Conservation (phyloP, 768 basidiomycete genomes). For the Paxillus involutus region DNA sequence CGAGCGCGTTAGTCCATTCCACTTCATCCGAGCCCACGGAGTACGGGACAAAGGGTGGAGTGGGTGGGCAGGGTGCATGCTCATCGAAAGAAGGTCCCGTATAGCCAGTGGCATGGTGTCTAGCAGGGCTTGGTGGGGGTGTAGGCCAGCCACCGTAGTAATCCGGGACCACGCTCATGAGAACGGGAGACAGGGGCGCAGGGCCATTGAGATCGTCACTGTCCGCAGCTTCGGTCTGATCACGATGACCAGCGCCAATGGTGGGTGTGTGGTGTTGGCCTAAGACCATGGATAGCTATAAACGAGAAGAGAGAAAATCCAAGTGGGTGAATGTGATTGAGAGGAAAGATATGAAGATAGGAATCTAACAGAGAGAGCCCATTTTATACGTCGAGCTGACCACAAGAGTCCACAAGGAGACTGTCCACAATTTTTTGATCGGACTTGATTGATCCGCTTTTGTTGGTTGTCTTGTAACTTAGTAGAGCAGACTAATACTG, state of each 20-base stretch:
- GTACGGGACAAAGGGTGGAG: conserved; percentile 4
- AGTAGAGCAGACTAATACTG: too few relatives aligned
- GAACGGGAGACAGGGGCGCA: conserved; percentile 8
- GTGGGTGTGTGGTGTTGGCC: neutral
- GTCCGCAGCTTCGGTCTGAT: neutral
- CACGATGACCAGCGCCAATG: neutral
- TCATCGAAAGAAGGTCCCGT: neutral
- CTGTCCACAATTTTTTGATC: neutral
- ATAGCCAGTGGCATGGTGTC: neutral
- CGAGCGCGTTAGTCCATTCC: neutral
- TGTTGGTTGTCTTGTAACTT: too few relatives aligned
- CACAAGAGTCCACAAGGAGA: neutral
- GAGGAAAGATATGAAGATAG: neutral
- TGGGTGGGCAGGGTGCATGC: conserved; percentile 14
- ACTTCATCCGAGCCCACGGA: neutral
- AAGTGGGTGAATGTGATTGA: neutral
- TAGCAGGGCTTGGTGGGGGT: conserved; percentile 6
- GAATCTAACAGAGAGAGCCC: neutral
- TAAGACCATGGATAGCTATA: neutral
- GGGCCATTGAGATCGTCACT: neutral
- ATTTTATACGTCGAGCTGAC: conserved; percentile 13
- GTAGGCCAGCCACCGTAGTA: conserved; percentile 3
- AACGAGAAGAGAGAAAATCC: conserved; percentile 1
- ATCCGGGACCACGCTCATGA: neutral
- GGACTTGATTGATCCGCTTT: too few relatives aligned